Base-by-base conservation (phyloP, 2,329 filamentous ascomycete genomes). In the Fusarium kyushuense region DNA sequence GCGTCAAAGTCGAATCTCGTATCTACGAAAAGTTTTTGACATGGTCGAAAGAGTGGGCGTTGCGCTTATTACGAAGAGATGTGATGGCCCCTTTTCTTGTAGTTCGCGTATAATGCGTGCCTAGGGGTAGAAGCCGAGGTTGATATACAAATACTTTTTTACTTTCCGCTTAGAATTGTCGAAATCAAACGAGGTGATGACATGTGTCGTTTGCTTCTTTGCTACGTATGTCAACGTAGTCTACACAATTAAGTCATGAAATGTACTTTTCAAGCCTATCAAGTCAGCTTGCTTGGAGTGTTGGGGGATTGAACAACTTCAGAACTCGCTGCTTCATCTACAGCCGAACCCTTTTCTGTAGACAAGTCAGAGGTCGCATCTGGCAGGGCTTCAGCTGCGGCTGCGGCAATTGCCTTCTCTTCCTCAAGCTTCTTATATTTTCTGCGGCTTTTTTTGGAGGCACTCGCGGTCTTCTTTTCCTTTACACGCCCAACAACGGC, bases 361-460 rank as follows among this genome's bases (percentile, higher is more conserved):
- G 23, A 17, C 3, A 5, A 43, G 23, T 40, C 54, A 30, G 43
- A 14, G 9, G n/a, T 16, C 30, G 46, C 14, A 35, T 43, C 16
- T 46, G 43, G 16, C 25, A 29, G 58, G 16, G 25, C 35, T 29
- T 52, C 23, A 17, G 21, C 32, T 14, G 16, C 21, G 25, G 48
- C 33, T 30, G 29, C 33, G 13, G 43, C 45, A 60, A 53, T 74
- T 3, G 69, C 75, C 70, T 83, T 84, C 47, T 81, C 84, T 62
- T 85, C 85, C 6, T 83, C 85, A 2, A 92, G 78, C 74, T 84
- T 84, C 63, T 84, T 84, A 75, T 95, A 95, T 79, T 97, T 97
- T 72, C 93, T 85, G 73, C 90, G 87, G 56, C 87, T 89, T 86
- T 97, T 97, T 81, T 97, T 96, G 7, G 83, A 85, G 23, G 87